Conservation (phyloP, 306 rosid genomes). For the Parietaria judaica region DNA sequence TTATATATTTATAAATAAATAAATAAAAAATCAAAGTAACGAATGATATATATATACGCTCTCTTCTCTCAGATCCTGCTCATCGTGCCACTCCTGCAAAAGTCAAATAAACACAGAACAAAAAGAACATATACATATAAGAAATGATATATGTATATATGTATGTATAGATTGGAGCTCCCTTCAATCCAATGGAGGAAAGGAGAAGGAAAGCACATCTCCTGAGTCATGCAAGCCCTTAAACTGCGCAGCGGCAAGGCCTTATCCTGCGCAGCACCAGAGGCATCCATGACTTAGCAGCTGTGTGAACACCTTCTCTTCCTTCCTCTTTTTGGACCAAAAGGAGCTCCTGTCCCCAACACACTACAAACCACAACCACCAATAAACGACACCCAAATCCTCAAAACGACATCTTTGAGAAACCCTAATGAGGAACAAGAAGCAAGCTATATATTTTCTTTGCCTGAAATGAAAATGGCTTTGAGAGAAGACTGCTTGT, state of each 20-base stretch:
- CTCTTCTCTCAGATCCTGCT: too few species aligned
- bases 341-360: constrained; percentile 23
- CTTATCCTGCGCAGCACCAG: constrained; percentile 21
- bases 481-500: neutral
- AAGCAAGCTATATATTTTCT: too few species aligned
- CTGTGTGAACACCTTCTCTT: constrained; percentile 15
- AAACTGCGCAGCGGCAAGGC: constrained; percentile 10
- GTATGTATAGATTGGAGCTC: constrained; percentile 21
- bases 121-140: neutral
- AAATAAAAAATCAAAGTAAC: too few species aligned
- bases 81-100: too few species aligned
- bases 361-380: too few species aligned
- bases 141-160: neutral
- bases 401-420: too few species aligned
- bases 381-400: too few species aligned
- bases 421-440: too few species aligned
- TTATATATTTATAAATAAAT: too few species aligned
- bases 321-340: constrained; percentile 22
- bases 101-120: neutral
- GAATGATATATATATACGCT: too few species aligned
- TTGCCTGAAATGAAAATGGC: too few species aligned
- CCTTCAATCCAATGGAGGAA: constrained; percentile 41
- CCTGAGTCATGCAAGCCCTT: constrained; percentile 40
- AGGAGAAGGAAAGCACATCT: constrained; percentile 27
- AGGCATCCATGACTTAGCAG: constrained; percentile 39